Conservation (phyloP, 805 yeast genomes). For the Yarrowia osloensis region DNA sequence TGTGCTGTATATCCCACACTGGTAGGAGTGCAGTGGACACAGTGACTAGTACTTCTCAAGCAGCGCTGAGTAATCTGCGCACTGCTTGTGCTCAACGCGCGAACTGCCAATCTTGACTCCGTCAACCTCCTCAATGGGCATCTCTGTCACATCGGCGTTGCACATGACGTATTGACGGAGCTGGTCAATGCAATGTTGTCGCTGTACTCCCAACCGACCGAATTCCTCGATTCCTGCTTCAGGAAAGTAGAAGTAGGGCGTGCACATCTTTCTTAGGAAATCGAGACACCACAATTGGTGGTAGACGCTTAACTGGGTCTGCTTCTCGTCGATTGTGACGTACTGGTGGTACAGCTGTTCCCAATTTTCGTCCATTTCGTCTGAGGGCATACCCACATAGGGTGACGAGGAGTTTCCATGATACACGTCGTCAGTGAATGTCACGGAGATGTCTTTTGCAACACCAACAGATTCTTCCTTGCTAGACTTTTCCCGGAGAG, state of each 20-base stretch:
- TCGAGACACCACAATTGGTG: conserved; percentile 21
- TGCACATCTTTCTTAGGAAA: conserved; percentile 3
- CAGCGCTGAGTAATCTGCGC: neutral
- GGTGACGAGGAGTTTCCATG: neutral
- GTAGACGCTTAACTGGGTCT: conserved; percentile 3
- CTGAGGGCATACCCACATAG: conserved; percentile 1
- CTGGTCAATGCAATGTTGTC: conserved; percentile 6
- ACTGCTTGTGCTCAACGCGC: conserved; percentile 5
- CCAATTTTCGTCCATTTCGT: neutral
- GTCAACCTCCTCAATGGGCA: conserved; percentile 5
- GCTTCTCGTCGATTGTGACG: neutral
- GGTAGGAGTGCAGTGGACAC: too few species aligned
- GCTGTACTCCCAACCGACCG: neutral
- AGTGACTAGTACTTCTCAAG: neutral
- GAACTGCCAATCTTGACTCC: conserved; percentile 10
- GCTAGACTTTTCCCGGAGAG: neutral
- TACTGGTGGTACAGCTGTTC: neutral
- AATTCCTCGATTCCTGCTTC: neutral
- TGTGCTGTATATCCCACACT: too few species aligned
- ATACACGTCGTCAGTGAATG: conserved; percentile 9
- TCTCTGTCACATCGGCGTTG: neutral
- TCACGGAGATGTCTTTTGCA: neutral
- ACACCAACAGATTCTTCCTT: neutral
- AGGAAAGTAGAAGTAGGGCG: conserved; percentile 3
- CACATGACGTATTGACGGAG: conserved; percentile 18